Evolutionary conservation across 176 grass and related monocot genomes (phyloP).

Genomic region (Tillandsia leiboldiana): DNA sequence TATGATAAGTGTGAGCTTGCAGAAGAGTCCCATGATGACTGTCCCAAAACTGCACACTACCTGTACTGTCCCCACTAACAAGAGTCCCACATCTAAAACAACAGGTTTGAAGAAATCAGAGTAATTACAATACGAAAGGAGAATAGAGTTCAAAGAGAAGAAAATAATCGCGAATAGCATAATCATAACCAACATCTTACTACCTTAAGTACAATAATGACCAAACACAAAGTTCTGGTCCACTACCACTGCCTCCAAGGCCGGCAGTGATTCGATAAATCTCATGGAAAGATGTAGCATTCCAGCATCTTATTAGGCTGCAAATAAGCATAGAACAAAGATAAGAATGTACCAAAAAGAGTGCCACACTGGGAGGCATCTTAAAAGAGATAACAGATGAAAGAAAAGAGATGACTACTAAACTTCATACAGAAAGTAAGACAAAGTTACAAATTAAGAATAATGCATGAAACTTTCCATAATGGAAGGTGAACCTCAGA

Average conservation of each 20-base stretch:
- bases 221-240: conserved; percentile 61
- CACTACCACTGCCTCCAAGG: conserved; percentile 66
- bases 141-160: background rate
- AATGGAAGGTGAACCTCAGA: too few relatives aligned
- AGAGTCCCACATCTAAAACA: conserved; percentile 78
- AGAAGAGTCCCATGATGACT: conserved; percentile 77
- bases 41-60: conserved; percentile 96
- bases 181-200: conserved; percentile 4
- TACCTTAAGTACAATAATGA: conserved; percentile 81
- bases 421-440: too few relatives aligned
- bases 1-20: conserved; percentile 71
- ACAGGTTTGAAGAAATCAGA: background rate
- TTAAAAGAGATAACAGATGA: background rate
- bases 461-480: too few relatives aligned
- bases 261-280: conserved; percentile 85
- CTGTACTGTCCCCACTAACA: conserved; percentile 90
- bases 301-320: conserved; percentile 92
- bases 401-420: background rate
- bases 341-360: background rate
- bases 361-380: background rate
- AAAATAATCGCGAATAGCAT: background rate
- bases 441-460: too few relatives aligned
- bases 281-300: conserved; percentile 70
- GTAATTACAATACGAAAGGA: conserved; percentile 21
- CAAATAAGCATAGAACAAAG: conserved; percentile 17